phyloP scores from a whole-genome alignment of 345 rosid genomes.

The Sisymbrium irio region DNA sequence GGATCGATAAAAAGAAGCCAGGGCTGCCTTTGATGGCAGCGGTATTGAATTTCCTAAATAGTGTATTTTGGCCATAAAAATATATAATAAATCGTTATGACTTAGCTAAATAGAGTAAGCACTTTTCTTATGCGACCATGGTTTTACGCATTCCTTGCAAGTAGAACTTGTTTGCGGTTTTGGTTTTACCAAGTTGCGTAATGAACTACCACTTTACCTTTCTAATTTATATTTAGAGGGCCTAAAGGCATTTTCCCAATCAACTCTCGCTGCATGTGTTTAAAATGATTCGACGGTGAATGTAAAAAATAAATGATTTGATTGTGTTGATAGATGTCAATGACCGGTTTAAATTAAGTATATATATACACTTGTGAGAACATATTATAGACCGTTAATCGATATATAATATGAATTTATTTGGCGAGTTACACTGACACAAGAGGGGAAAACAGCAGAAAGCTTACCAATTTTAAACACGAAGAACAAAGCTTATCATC shows the following conservation, averaged over 20 bases:
- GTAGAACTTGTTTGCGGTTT: background rate
- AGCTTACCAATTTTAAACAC: background rate
- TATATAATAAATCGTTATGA: background rate
- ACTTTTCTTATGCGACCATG: slow-evolving; percentile 22
- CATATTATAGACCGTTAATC: background rate
- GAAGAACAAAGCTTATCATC: background rate
- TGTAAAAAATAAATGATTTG: too few species aligned
- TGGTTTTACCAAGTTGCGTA: slow-evolving; percentile 19
- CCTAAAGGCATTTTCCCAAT: background rate
- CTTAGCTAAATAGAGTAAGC: slow-evolving; percentile 2
- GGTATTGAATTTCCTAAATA: background rate
- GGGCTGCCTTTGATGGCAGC: slow-evolving; percentile 1
- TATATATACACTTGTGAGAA: background rate
- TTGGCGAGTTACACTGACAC: background rate
- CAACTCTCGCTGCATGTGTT: too few species aligned
- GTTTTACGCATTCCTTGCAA: slow-evolving; percentile 15
- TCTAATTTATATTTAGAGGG: background rate
- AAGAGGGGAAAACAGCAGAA: background rate
- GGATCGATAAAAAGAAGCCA: background rate
- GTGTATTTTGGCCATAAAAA: background rate
- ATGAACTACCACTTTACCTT: background rate
- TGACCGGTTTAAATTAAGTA: background rate
- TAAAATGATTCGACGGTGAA: too few species aligned
- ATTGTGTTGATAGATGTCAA: background rate
- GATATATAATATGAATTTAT: background rate